Percentiles rank a stretch among this genome's conserved stretches.
phyloP scores from a whole-genome alignment of 1,284 basidiomycete species.

The Pascua guehoae region DNA sequence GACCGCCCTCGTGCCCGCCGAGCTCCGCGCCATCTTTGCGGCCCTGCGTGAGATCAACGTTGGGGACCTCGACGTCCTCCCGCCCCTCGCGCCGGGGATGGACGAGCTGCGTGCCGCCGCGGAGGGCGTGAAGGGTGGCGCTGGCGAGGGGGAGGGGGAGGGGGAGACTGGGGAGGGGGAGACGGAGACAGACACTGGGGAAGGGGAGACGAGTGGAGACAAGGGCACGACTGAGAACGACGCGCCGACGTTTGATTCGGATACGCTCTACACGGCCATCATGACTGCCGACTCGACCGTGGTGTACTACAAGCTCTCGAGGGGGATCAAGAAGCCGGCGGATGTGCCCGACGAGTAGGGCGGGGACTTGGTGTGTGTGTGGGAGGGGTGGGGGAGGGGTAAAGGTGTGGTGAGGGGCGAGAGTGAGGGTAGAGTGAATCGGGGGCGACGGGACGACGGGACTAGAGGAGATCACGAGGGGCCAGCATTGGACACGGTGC shows the following conservation, averaged over 20 bases:
- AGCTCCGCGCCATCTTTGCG: constrained; percentile 37
- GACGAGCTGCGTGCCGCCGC: constrained; percentile 18
- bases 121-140: neutral
- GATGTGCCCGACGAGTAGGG: constrained; percentile 49
- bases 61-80: constrained; percentile 20
- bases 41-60: constrained; percentile 21
- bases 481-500: too few relatives aligned
- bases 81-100: constrained; percentile 27
- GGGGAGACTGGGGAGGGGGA: neutral
- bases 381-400: too few relatives aligned
- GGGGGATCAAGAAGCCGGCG: constrained; percentile 49
- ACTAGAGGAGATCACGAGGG: too few relatives aligned
- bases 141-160: neutral
- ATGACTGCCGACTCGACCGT: constrained; percentile 46
- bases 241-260: constrained; percentile 31
- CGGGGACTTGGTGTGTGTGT: too few relatives aligned
- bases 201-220: neutral
- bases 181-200: neutral
- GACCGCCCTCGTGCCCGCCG: constrained; percentile 38
- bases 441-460: too few relatives aligned
- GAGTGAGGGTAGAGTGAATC: too few relatives aligned
- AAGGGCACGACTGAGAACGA: neutral
- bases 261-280: constrained; percentile 47
- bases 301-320: constrained; percentile 50
- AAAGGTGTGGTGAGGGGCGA: too few relatives aligned